phyloP scores from a whole-genome alignment of 1,284 basidiomycete genomes.

The Mycosarcoma mackinlayi region DNA sequence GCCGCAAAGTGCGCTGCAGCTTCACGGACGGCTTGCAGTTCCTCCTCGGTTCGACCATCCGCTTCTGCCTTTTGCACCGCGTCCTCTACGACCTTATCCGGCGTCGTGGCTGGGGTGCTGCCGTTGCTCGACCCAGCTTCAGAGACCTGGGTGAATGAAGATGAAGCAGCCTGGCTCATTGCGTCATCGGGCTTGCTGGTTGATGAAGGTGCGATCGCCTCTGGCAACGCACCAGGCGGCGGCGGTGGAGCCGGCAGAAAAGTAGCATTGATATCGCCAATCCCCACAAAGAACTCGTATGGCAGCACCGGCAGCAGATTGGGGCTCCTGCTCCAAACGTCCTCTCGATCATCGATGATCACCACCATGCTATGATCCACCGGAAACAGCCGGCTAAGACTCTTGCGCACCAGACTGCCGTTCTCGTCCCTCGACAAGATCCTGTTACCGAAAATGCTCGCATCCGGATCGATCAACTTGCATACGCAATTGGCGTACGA shows the following conservation, averaged over 20 bases:
- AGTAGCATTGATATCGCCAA: slow-evolving; percentile 95
- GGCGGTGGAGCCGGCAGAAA: slow-evolving; percentile 79
- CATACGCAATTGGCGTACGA: slow-evolving; percentile 96
- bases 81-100: slow-evolving; percentile 13
- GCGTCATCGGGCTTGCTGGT: slow-evolving; percentile 25
- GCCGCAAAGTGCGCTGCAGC: slow-evolving; percentile 35
- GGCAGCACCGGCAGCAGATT: slow-evolving; percentile 96
- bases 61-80: slow-evolving; percentile 17
- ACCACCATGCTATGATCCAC: slow-evolving; percentile 96
- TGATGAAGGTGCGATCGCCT: slow-evolving; percentile 8
- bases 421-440: slow-evolving; percentile 92
- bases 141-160: slow-evolving; percentile 15
- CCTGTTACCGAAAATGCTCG: slow-evolving; percentile 84
- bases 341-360: slow-evolving; percentile 96
- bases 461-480: slow-evolving; percentile 88
- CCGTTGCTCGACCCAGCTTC: not conserved
- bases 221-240: slow-evolving; percentile 26
- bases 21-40: slow-evolving; percentile 16
- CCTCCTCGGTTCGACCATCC: slow-evolving; percentile 24
- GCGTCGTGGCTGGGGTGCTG: slow-evolving; percentile 4
- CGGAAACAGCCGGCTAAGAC: slow-evolving; percentile 88
- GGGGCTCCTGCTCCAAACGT: slow-evolving; percentile 94
- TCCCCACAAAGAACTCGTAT: slow-evolving; percentile 98
- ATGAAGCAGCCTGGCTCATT: slow-evolving; percentile 4
- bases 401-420: slow-evolving; percentile 84